phyloP scores from a whole-genome alignment of 2,329 filamentous ascomycete species.

The Zymoseptoria crescenta region DNA sequence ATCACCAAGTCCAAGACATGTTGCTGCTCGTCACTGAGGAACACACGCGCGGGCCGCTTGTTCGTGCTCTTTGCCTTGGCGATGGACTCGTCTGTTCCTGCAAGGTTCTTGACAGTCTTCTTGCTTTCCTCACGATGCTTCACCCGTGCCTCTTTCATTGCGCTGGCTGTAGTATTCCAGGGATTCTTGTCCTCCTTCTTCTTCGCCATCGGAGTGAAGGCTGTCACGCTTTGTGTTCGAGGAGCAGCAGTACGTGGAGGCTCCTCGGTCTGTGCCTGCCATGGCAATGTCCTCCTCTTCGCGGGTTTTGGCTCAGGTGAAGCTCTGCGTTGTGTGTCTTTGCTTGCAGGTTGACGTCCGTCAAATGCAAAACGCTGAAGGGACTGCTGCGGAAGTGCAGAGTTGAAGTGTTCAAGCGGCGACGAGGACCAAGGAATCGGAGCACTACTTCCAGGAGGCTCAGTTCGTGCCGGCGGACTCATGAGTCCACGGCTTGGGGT shows the following conservation, averaged over 20 bases:
- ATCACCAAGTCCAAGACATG: constrained; percentile 77
- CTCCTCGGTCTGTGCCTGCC: constrained; percentile 25
- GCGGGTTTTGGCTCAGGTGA: constrained; percentile 30
- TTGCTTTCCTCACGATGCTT: constrained; percentile 57
- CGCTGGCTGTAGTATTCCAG: constrained; percentile 69
- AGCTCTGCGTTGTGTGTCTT: constrained; percentile 1
- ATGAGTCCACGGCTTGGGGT: constrained; percentile 16
- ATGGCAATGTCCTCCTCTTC: constrained; percentile 63
- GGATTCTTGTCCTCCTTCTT: constrained; percentile 37
- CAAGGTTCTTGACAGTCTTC: constrained; percentile 40
- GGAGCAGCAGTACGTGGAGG: constrained; percentile 8
- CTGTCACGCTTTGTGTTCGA: constrained; percentile 10
- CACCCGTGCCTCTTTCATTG: constrained; percentile 70
- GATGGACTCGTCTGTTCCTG: constrained; percentile 40
- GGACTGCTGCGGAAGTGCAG: constrained; percentile 8
- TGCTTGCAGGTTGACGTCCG: constrained; percentile 1
- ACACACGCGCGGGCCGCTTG: constrained; percentile 49
- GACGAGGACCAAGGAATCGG: constrained; percentile 61
- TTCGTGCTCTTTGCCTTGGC: constrained; percentile 40
- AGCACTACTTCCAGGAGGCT: constrained; percentile 44
- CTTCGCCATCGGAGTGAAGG: constrained; percentile 36
- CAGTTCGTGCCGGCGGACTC: constrained; percentile 25
- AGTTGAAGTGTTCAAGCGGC: constrained; percentile 33
- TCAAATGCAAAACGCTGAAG: constrained; percentile 15
- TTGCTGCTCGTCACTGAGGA: constrained; percentile 78